Evolutionary conservation across 1,139 yeast genomes (phyloP), one percentile per base, ranked within the genome.

Genomic region (Hyphopichia khmerensis): DNA sequence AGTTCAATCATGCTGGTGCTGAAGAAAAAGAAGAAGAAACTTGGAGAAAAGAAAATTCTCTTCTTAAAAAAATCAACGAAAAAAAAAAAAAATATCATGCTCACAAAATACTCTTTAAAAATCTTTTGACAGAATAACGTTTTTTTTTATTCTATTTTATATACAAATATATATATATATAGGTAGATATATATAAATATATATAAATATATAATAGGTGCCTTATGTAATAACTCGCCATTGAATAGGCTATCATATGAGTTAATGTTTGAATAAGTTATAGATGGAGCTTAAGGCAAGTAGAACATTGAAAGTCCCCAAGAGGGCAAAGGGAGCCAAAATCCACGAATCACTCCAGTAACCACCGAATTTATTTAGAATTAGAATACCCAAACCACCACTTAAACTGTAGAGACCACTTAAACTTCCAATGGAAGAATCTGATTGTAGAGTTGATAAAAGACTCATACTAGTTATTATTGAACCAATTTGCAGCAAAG

Each of bases 381-480:
- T 43, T 44, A 85, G 61, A 21, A 84, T 82, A 1, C 93, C 93
- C n/a, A 81, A 42, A 1, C 88, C 89, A 8, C 90, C 90, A 51
- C 76, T 67, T 42, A 85, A 72, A 15, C 84, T 77, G 56, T 81
- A 83, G 7, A 83, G 77, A 2, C 93, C 93, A 44, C 85, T 77
- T 35, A 85, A 73, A 5, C 87, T 75, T 5, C 93, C 93, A 42
- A 80, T 77, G 43, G 67, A 17, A 1, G 30, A 14, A 6, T 39
- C 17, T 29, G 33, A 26, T 4, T n/a, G 14, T 21, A 21, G 24
- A 8, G 8, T 21, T 5, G 24, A 21, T 23, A 72, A 53, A 16
- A 70, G 55, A 51, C 76, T 68, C 77, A 72, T 71, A 48, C 74
- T 65, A 36, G 71, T 68, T 37, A 84, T 77, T 24, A 83, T 76